Conservation (phyloP, 305 asterid genomes). For the Ilex paraguariensis region DNA sequence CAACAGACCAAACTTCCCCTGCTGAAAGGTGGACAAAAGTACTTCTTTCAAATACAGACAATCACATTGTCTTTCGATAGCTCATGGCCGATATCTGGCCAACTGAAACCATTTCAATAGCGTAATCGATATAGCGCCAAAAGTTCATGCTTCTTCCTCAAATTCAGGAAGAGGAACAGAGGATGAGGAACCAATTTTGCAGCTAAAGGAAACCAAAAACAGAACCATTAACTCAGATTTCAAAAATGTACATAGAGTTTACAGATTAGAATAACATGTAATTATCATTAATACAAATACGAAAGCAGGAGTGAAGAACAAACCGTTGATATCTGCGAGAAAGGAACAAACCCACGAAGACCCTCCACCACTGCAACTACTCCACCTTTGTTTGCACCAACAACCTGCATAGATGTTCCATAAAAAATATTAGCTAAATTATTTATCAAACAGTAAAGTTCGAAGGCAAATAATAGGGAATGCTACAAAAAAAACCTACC, state of each 20-base stretch:
- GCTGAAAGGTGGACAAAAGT: too few species aligned
- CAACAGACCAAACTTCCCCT: too few species aligned
- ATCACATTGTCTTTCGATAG: too few species aligned
- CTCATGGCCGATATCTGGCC: too few species aligned
- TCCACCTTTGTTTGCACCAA: slow-evolving; percentile 90
- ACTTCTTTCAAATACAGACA: too few species aligned
- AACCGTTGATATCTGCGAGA: slow-evolving; percentile 85
- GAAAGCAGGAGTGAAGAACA: slow-evolving; percentile 12
- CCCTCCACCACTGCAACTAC: slow-evolving; percentile 82
- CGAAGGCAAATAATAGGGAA: neutral
- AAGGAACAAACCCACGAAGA: slow-evolving; percentile 85
- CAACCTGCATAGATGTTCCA: slow-evolving; percentile 34
- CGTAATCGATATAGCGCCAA: too few species aligned
- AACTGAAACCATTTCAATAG: too few species aligned
- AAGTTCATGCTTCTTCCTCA: neutral
- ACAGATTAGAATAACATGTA: neutral
- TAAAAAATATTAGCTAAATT: neutral
- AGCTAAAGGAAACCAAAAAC: too few species aligned
- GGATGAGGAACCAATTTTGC: neutral
- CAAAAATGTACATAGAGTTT: neutral
- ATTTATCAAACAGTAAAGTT: neutral
- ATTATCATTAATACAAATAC: neutral
- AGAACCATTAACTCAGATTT: too few species aligned
- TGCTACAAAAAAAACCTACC: slow-evolving; percentile 33
- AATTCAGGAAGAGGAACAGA: neutral